phyloP scores from a whole-genome alignment of 2,329 filamentous ascomycete genomes.

The Exophiala phaeomuriformis region DNA sequence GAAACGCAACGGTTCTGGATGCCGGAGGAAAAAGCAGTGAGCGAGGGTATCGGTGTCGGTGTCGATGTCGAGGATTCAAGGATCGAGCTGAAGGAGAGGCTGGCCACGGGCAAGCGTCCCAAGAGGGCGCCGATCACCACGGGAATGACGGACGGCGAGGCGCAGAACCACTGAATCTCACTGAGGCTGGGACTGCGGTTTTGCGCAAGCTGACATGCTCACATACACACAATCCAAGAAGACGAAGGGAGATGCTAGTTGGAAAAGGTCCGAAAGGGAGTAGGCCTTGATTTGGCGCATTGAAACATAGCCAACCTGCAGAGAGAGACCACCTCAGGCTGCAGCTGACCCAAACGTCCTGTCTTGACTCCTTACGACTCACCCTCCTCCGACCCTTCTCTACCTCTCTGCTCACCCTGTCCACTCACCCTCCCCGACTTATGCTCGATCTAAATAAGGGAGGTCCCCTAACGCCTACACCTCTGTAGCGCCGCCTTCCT shows the following conservation, averaged over 20 bases:
- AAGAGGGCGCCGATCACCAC: slow-evolving; percentile 7
- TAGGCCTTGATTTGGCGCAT: too few relatives aligned
- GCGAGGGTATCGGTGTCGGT: background rate
- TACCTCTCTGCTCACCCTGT: too few relatives aligned
- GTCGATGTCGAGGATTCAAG: background rate
- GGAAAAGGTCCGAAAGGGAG: background rate
- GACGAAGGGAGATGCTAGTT: background rate
- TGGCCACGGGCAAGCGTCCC: slow-evolving; percentile 9
- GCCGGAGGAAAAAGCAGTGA: background rate
- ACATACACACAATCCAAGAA: background rate
- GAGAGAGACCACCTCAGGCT: too few relatives aligned
- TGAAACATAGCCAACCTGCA: too few relatives aligned
- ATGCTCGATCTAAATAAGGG: too few relatives aligned
- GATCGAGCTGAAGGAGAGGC: slow-evolving; percentile 17
- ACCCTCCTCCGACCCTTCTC: too few relatives aligned
- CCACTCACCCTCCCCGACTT: too few relatives aligned
- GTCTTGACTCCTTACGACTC: too few relatives aligned
- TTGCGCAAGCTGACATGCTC: background rate
- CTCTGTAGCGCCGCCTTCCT: too few relatives aligned
- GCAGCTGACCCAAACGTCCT: too few relatives aligned
- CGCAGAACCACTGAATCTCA: background rate
- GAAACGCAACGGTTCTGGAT: background rate
- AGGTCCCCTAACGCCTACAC: too few relatives aligned
- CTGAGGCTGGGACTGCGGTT: background rate
- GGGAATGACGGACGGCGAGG: slow-evolving; percentile 3